Base-by-base conservation (phyloP, 306 rosid genomes). In the Castanopsis chinensis region DNA sequence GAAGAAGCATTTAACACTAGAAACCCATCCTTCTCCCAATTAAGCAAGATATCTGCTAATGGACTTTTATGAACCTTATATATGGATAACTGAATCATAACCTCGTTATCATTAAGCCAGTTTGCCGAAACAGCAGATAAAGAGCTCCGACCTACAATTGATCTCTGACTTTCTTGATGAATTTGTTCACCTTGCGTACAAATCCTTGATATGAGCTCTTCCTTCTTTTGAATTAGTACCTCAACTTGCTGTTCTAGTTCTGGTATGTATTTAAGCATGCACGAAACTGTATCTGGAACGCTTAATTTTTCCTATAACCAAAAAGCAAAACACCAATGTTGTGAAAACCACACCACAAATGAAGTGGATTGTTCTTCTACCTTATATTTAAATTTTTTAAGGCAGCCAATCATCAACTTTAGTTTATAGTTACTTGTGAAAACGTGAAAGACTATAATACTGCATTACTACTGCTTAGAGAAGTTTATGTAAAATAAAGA, bases 251-350 rank as follows among this genome's bases (percentile, higher is more conserved):
- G 76, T 20, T 87, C 88, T 14, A 93, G 85, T 76, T 90, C 91
- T 2, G 97, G 97, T 78, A 93, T 87, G 81, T 88, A 91, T 7
- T 85, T 88, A 28, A 90, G 33, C 5, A 85, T 93, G 11, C 73
- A 80, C 0, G 93, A 86, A 80, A 93, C 81, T 69, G 92, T 90
- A 5, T 83, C 82, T 0, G 97, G 98, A 64, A 86, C 86, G 83
- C 98, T 93, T 72, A 91, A 49, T 30, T 82, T 91, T 77, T 85
- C 89, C 98, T 90, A 84, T 65, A 78, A 53, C 45, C 45, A 7
- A 41, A 8, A 41, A 25, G 27, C 27, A 18, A 33, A 20, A 1
- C 15, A 59, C 21, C 72, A 71, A 18, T 27, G 41, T 28, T 28
- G 5, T 57, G 23, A 20, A 57, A 27, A 32, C 45, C 45, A 25